Evolutionary conservation across 805 yeast genomes (phyloP), one percentile per base, ranked within the genome.

Genomic region (Wickerhamomyces xylosicus): DNA sequence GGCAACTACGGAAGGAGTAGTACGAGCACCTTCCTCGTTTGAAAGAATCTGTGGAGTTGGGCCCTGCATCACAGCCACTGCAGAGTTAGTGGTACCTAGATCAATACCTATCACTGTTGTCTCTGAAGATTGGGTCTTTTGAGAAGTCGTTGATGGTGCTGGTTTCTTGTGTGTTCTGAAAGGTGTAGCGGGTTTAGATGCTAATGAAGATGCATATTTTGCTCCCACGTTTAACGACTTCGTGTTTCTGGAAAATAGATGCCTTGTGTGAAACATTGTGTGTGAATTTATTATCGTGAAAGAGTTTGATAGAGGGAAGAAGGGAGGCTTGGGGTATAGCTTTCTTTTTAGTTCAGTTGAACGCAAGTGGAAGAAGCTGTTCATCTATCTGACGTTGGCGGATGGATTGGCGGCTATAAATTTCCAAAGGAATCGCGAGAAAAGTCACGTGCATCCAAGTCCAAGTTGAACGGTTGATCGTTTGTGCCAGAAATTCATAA

Each of bases 81-180:
- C 94, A 34, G 90, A 81, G 61, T 84, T 84, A 34, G 95, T 84
- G 18, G 95, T 84, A 20, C 95, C 95, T 41, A 84, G 60, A 59
- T 84, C 95, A 46, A 84, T 83, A 41, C 95, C 95, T 37, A 81
- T 74, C 4, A 81, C 86, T 1, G 46, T 44, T 15, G 38, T 31
- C 16, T 35, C 21, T 4, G 28, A 31, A 18, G 38, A 28, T 11
- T 11, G 29, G 14, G 29, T 4, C 4, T 25, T 25, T n/a, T n/a
- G n/a, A n/a, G n/a, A n/a, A n/a, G 29, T 8, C 14, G 14, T 11
- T 4, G 29, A 4, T 25, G 29, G 29, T 4, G 29, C 13, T 13
- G 29, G 29, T 11, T 25, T 25, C 29, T 25, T 25, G 14, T 25
- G 9, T 25, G 29, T 10, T 25, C 29, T 25, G 29, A 25, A 25